Base-by-base conservation (phyloP, 1,139 yeast genomes). In the Taphrina confusa region DNA sequence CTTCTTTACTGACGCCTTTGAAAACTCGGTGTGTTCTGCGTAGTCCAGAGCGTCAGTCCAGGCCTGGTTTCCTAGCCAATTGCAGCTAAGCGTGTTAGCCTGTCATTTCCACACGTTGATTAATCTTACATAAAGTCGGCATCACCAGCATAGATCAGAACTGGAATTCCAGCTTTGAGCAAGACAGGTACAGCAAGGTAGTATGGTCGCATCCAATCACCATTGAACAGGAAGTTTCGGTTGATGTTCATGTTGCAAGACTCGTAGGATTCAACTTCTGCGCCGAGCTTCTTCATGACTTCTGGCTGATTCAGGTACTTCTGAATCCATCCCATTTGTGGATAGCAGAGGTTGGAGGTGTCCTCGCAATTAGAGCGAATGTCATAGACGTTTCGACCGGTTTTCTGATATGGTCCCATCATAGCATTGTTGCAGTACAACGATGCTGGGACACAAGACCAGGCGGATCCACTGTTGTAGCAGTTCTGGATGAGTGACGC, bases 171-270 rank as follows among this genome's bases (percentile, higher is more conserved):
- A 59, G 76, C 70, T 52, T 84, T 66, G 45, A 67, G 65, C 9
- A 67, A 44, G 73, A 58, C 64, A 2, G 69, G 66, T 4, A 67
- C 68, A 20, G 64, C 65, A 27, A 62, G 61, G 57, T 82, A 81
- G 76, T 84, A 87, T 54, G 95, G 92, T 73, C 85, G 85, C 94
- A 86, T 86, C 94, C 95, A 87, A 74, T 88, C 95, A 70, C 95
- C 92, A 31, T 89, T 88, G 71, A 87, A 83, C 69, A 85, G 72
- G 73, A 91, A 91, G 79, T 85, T 85, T 72, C 87, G 81, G 80
- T 85, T 85, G 67, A 88, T 81, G 68, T 86, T 92, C 71, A 84
- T 82, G 78, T 88, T 89, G 79, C 98, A 92, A 40, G 90, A 82
- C 72, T 85, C 84, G 74, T 84, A 92, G 55, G 76, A 73, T 60